Conservation (phyloP, 2,329 filamentous ascomycete species). For the Pseudonectria foliicola region DNA sequence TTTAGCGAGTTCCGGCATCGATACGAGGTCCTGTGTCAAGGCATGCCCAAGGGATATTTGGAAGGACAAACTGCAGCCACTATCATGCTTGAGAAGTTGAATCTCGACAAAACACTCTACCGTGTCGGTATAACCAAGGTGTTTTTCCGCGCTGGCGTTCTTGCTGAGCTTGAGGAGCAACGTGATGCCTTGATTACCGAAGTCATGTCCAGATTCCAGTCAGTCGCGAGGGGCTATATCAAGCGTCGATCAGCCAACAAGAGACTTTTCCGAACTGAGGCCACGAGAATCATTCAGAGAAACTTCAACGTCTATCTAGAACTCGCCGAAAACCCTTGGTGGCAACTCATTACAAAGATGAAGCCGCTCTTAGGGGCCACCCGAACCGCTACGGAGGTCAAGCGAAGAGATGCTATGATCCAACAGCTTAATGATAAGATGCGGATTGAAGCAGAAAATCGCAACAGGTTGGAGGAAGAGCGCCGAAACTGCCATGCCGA, state of each 20-base stretch:
- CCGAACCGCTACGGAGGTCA: conserved; percentile 85
- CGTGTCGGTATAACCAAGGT: conserved; percentile 95
- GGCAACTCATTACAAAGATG: conserved; percentile 92
- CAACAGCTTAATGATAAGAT: conserved; percentile 79
- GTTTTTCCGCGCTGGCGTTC: conserved; percentile 92
- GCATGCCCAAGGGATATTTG: conserved; percentile 83
- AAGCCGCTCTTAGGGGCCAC: conserved; percentile 90
- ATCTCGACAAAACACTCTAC: conserved; percentile 78
- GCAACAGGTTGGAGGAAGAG: conserved; percentile 82
- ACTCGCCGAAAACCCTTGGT: conserved; percentile 91
- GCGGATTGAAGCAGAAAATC: conserved; percentile 65
- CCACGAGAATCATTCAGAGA: conserved; percentile 85
- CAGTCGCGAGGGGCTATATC: conserved; percentile 80
- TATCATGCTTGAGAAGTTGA: conserved; percentile 83
- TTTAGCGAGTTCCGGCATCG: conserved; percentile 93
- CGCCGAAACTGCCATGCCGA: conserved; percentile 80
- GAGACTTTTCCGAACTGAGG: conserved; percentile 86
- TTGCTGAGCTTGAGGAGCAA: conserved; percentile 94
- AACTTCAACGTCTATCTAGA: conserved; percentile 92
- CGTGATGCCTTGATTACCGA: conserved; percentile 87
- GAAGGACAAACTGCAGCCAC: conserved; percentile 82
- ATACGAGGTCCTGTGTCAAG: conserved; percentile 86
- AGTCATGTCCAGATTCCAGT: conserved; percentile 91
- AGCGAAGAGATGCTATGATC: conserved; percentile 91
- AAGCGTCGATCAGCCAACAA: conserved; percentile 88